These are phyloP conservation scores for Podila clonocystis DNA, from an alignment of 192 early-diverging fungal species.

Conservation along the genomic window DNA sequence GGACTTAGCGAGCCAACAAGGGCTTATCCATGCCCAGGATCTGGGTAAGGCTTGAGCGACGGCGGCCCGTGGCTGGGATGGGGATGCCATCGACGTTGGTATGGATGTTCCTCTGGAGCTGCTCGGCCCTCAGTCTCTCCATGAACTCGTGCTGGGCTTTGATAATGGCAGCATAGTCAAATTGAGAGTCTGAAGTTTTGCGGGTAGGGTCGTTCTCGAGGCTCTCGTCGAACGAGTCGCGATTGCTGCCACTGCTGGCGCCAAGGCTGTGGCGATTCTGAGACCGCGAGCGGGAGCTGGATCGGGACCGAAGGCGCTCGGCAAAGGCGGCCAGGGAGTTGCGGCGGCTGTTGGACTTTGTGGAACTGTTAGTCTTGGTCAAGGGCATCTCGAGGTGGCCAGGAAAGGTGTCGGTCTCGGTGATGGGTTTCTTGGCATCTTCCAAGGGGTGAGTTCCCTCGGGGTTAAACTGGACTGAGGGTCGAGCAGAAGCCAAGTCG, in stretches of 20 bases:
- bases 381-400: slow-evolving; percentile 2
- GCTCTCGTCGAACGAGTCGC: slow-evolving; percentile 1
- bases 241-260: background rate
- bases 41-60: slow-evolving; percentile 26
- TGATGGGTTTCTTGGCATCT: background rate
- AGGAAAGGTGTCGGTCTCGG: background rate
- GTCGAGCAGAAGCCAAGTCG: slow-evolving; percentile 1
- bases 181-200: slow-evolving; percentile 14
- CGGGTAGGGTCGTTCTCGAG: slow-evolving; percentile 10
- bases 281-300: slow-evolving; percentile 19
- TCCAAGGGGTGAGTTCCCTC: slow-evolving; percentile 17
- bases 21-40: slow-evolving; percentile 30
- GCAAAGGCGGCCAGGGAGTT: slow-evolving; percentile 30
- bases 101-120: slow-evolving; percentile 7
- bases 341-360: slow-evolving; percentile 17
- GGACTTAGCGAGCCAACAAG: slow-evolving; percentile 18
- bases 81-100: slow-evolving; percentile 33
- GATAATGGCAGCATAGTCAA: slow-evolving; percentile 14
- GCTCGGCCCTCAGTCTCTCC: slow-evolving; percentile 30
- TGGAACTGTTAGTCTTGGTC: slow-evolving; percentile 2
- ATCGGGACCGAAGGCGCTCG: slow-evolving; percentile 29
- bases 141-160: slow-evolving; percentile 30
- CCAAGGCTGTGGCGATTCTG: slow-evolving; percentile 8
- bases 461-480: slow-evolving; percentile 16
- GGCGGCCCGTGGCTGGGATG: slow-evolving; percentile 13